A percentile compares a stretch with the other conserved stretches of the same genome.
These are phyloP conservation scores for Aspergillus olivimuriae DNA, from an alignment of 495 filamentous ascomycete genomes.

Conservation along the genomic window DNA sequence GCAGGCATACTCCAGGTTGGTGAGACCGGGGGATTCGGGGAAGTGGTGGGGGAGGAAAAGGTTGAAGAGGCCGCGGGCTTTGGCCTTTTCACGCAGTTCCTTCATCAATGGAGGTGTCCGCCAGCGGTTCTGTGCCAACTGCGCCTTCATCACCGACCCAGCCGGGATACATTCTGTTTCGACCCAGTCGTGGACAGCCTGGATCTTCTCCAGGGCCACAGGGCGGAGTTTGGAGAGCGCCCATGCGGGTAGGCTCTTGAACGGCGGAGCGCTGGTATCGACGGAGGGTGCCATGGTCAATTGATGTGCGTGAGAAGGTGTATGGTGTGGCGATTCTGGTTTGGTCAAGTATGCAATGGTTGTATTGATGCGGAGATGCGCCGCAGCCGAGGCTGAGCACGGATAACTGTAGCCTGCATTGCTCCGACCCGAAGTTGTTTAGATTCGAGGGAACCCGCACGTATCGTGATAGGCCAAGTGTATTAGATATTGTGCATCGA, in stretches of 20 bases:
- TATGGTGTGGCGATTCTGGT: neutral
- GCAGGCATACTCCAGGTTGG: slow-evolving; percentile 8
- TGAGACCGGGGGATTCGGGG: slow-evolving; percentile 2
- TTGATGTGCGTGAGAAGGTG: neutral
- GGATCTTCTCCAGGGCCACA: slow-evolving; percentile 2
- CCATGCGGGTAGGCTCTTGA: neutral
- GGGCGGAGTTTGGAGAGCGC: slow-evolving; percentile 1
- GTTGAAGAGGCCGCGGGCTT: slow-evolving; percentile 5
- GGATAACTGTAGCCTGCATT: too few species aligned
- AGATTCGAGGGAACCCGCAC: too few species aligned
- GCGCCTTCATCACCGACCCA: neutral
- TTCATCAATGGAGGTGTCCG: neutral
- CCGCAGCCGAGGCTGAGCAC: too few species aligned
- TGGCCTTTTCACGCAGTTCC: neutral
- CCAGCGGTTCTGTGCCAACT: neutral
- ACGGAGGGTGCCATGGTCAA: neutral
- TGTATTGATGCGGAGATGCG: too few species aligned
- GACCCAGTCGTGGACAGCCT: slow-evolving; percentile 3
- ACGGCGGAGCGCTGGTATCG: neutral
- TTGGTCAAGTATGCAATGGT: too few species aligned
- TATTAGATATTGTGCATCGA: too few species aligned
- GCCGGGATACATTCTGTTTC: slow-evolving; percentile 10
- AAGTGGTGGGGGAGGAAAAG: slow-evolving; percentile 6
- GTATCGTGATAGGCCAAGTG: too few species aligned
- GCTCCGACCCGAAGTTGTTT: too few species aligned